Conservation (phyloP, 352 stramenopile genomes). For the Peronospora farinosa region DNA sequence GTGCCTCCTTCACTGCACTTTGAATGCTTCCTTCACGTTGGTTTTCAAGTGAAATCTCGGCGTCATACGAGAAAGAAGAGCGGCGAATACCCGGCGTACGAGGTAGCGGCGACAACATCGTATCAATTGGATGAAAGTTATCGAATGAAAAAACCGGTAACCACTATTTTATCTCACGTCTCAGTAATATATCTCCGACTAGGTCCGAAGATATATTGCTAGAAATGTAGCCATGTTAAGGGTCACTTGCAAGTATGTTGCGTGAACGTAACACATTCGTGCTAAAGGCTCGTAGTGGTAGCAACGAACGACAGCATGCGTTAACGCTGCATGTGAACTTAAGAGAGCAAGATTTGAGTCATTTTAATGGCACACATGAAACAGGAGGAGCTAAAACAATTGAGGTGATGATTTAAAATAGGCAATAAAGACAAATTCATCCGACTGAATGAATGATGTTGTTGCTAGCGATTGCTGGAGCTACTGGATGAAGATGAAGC, state of each 20-base stretch:
- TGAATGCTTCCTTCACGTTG: slow-evolving; percentile 23
- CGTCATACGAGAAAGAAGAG: slow-evolving; percentile 34
- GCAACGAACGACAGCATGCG: slow-evolving; percentile 43
- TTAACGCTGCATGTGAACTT: slow-evolving; percentile 54
- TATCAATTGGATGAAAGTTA: not conserved
- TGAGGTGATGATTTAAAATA: slow-evolving; percentile 23
- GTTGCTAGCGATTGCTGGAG: slow-evolving; percentile 32
- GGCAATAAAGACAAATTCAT: not conserved
- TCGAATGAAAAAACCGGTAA: slow-evolving; percentile 8
- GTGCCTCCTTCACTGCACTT: slow-evolving; percentile 25
- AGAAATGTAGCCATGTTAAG: not conserved
- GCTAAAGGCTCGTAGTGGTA: slow-evolving; percentile 35
- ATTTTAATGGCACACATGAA: slow-evolving; percentile 41
- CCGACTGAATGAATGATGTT: not conserved
- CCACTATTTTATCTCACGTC: slow-evolving; percentile 2
- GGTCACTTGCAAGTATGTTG: slow-evolving; percentile 24
- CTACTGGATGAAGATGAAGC: slow-evolving; percentile 44
- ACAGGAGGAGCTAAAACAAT: slow-evolving; percentile 23
- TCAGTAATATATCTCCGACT: slow-evolving; percentile 9
- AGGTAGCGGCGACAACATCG: slow-evolving; percentile 62
- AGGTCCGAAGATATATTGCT: slow-evolving; percentile 8
- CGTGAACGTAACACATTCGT: slow-evolving; percentile 61
- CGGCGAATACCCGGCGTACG: slow-evolving; percentile 36
- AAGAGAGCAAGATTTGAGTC: slow-evolving; percentile 44
- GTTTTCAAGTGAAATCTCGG: slow-evolving; percentile 25